These are phyloP conservation scores for Kazachstania africana DNA, from an alignment of 805 yeast species.

Conservation along the genomic window DNA sequence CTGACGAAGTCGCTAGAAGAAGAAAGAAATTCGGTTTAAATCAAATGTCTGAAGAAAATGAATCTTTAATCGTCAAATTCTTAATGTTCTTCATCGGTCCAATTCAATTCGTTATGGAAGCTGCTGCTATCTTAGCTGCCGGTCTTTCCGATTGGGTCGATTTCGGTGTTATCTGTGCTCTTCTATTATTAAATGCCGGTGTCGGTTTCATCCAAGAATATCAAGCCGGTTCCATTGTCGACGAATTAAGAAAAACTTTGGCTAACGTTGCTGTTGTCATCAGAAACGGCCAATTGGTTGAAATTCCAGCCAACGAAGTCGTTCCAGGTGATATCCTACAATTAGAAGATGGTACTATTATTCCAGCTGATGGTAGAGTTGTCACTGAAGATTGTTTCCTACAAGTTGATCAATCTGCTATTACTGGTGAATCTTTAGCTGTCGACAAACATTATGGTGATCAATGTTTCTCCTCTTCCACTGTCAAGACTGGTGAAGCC, in stretches of 20 bases:
- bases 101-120: constrained; percentile 94
- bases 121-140: constrained; percentile 89
- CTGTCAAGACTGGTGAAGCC: constrained; percentile 93
- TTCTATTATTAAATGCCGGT: constrained; percentile 73
- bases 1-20: constrained; percentile 69
- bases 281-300: constrained; percentile 69
- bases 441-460: constrained; percentile 88
- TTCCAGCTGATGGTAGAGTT: constrained; percentile 87
- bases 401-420: constrained; percentile 92
- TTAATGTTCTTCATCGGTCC: constrained; percentile 87
- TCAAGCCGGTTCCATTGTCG: constrained; percentile 97
- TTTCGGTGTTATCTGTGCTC: constrained; percentile 93
- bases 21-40: constrained; percentile 84
- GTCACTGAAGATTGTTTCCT: constrained; percentile 75
- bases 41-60: constrained; percentile 84
- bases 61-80: constrained; percentile 68
- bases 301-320: constrained; percentile 71
- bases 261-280: constrained; percentile 82
- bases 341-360: constrained; percentile 85
- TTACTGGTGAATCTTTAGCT: constrained; percentile 95
- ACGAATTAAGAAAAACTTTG: constrained; percentile 87
- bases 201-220: constrained; percentile 96
- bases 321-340: constrained; percentile 94
- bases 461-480: constrained; percentile 79
- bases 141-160: constrained; percentile 98